Evolutionary conservation across 2,329 filamentous ascomycete species (phyloP).

Genomic region (Dactylellina parvicollis): DNA sequence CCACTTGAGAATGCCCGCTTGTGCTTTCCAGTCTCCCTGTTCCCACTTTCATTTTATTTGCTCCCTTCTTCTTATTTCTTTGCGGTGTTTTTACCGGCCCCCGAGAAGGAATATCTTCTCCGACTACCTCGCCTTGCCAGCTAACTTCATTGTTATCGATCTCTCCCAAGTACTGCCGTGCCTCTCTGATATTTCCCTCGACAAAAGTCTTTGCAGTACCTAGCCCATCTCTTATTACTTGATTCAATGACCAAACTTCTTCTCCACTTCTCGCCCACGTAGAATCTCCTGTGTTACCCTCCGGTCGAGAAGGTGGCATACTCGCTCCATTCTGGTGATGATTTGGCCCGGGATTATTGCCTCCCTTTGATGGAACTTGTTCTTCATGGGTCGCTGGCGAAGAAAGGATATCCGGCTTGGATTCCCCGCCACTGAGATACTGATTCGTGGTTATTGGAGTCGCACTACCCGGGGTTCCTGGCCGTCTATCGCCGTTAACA

Average conservation of each 20-base stretch:
- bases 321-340: no score
- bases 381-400: no score
- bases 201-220: conserved; percentile 18
- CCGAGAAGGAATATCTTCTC: neutral
- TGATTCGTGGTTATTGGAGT: no score
- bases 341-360: no score
- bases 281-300: neutral
- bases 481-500: no score
- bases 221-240: conserved; percentile 2
- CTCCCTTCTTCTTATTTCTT: no score
- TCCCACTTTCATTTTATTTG: no score
- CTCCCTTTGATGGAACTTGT: no score
- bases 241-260: conserved; percentile 11
- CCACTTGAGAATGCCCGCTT: no score
- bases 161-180: conserved; percentile 13
- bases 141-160: neutral
- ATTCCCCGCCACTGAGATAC: no score
- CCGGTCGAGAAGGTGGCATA: no score
- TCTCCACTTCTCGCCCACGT: neutral
- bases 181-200: conserved; percentile 25
- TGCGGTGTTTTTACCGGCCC: neutral
- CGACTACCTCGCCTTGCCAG: neutral
- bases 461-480: neutral
- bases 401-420: no score
- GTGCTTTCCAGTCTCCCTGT: neutral